A percentile compares a stretch with the other conserved stretches of the same genome.
These are phyloP conservation scores for Diaporthe ilicicola DNA, from an alignment of 2,329 filamentous ascomycete genomes.

Conservation along the genomic window DNA sequence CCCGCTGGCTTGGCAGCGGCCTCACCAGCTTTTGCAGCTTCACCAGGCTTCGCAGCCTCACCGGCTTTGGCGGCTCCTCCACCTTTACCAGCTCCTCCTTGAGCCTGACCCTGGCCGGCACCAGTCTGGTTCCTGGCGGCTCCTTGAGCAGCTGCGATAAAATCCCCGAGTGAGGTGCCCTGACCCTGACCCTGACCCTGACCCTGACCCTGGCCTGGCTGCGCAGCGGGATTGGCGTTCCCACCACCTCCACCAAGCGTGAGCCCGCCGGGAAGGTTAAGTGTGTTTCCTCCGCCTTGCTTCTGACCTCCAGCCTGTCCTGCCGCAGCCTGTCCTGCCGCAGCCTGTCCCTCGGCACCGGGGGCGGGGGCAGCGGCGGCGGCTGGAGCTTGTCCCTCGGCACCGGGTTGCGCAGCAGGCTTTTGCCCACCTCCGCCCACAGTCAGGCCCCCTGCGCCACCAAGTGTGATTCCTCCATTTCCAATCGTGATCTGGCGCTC, in stretches of 20 bases:
- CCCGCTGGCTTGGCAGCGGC: background rate
- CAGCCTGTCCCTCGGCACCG: background rate
- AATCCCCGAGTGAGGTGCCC: constrained; percentile 5
- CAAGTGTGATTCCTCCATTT: background rate
- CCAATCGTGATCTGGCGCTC: constrained; percentile 27
- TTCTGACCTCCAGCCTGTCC: background rate
- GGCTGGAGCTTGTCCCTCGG: background rate
- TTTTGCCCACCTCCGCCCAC: constrained; percentile 23
- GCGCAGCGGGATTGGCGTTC: constrained; percentile 11
- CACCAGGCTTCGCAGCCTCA: background rate
- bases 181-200: constrained; percentile 4
- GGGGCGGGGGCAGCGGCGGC: background rate
- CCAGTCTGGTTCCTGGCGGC: constrained; percentile 27
- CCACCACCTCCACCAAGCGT: constrained; percentile 21
- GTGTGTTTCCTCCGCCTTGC: background rate
- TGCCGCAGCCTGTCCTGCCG: constrained; percentile 8
- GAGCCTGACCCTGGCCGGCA: background rate
- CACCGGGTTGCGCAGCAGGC: constrained; percentile 5
- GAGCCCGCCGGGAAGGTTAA: constrained; percentile 16
- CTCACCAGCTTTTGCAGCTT: background rate
- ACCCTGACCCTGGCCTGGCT: background rate
- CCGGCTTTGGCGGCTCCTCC: background rate
- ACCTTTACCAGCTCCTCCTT: background rate
- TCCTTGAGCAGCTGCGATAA: constrained; percentile 24
- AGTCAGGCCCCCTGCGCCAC: constrained; percentile 22